Conservation (phyloP, 1,284 basidiomycete species). For the Termitomyces sp. region DNA sequence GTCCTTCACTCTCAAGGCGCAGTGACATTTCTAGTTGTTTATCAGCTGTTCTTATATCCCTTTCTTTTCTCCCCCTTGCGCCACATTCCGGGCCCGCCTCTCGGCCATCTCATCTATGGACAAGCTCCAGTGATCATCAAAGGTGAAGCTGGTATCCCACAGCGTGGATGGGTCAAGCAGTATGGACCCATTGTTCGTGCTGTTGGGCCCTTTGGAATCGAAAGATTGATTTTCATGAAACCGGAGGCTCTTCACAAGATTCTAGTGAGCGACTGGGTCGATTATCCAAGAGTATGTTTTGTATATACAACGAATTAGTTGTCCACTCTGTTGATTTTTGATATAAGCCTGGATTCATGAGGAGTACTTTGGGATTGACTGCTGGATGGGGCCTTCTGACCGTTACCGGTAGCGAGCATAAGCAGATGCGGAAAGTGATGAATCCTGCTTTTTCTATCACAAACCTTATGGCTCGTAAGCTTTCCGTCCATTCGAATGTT, state of each 20-base stretch:
- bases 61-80: conserved; percentile 38
- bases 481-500: neutral
- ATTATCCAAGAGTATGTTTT: conserved; percentile 37
- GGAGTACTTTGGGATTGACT: conserved; percentile 34
- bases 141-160: conserved; percentile 39
- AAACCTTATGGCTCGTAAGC: conserved; percentile 38
- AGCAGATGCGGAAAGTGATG: conserved; percentile 43
- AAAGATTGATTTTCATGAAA: conserved; percentile 38
- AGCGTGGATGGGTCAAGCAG: conserved; percentile 40
- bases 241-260: conserved; percentile 40
- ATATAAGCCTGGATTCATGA: conserved; percentile 37
- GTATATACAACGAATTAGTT: neutral
- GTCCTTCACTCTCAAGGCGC: conserved; percentile 1
- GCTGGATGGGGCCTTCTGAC: conserved; percentile 44
- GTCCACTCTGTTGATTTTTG: neutral
- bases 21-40: conserved; percentile 14
- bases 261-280: conserved; percentile 39
- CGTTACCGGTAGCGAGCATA: conserved; percentile 42
- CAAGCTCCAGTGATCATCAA: conserved; percentile 33
- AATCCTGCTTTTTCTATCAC: conserved; percentile 45
- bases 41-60: conserved; percentile 32
- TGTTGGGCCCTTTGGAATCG: conserved; percentile 41
- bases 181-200: conserved; percentile 38
- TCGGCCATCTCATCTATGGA: conserved; percentile 32
- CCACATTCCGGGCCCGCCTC: conserved; percentile 37